phyloP scores from a whole-genome alignment of 148 eudicot species.

The Pharnaceum exiguum region DNA sequence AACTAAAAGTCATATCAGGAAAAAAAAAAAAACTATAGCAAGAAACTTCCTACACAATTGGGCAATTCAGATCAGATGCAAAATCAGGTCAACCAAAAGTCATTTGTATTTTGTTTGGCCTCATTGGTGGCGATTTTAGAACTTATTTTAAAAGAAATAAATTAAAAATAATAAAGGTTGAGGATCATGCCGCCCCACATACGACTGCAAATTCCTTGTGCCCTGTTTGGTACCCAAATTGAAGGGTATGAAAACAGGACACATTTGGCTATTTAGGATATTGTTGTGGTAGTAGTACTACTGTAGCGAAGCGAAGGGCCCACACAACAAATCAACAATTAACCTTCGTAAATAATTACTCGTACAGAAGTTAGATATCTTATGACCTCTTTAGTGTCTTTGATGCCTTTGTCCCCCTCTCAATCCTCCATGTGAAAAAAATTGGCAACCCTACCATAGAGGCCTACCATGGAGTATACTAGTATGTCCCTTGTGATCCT shows the following conservation, averaged over 20 bases:
- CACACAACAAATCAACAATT: constrained; percentile 18
- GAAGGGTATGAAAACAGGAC: constrained; percentile 7
- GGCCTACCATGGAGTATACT: constrained; percentile 9
- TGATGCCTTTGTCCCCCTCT: constrained; percentile 1
- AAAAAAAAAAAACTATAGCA: no score
- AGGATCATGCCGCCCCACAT: constrained; percentile 25
- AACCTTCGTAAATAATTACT: not conserved
- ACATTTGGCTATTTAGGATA: constrained; percentile 2
- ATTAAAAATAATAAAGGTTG: not conserved
- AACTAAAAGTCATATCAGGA: no score
- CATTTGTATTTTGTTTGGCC: constrained; percentile 7
- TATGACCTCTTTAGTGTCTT: not conserved
- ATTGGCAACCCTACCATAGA: constrained; percentile 6
- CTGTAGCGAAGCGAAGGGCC: not conserved
- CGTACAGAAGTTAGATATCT: no score
- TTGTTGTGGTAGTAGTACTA: not conserved
- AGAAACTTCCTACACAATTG: not conserved
- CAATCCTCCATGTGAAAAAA: constrained; percentile 19
- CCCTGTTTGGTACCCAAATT: constrained; percentile 28
- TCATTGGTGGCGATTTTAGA: constrained; percentile 14
- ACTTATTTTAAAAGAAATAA: not conserved
- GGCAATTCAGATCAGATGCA: constrained; percentile 11
- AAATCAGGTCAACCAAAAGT: constrained; percentile 26
- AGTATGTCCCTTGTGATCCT: constrained; percentile 6
- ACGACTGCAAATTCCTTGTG: constrained; percentile 32